phyloP scores from a whole-genome alignment of 306 rosid genomes.

The Quercus variabilis region DNA sequence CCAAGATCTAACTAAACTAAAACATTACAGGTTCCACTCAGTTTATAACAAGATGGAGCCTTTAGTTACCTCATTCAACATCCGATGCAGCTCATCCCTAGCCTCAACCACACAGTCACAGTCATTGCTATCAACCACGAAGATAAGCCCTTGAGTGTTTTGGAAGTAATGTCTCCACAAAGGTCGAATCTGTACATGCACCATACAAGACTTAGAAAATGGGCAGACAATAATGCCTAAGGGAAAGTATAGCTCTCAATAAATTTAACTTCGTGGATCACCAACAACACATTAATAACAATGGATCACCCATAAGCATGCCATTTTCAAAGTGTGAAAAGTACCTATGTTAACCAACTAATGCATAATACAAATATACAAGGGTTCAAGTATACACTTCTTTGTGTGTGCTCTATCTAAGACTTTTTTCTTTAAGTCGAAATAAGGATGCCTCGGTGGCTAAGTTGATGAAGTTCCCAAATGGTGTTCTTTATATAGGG shows the following conservation, averaged over 20 bases:
- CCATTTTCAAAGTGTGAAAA: neutral
- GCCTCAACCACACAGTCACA: conserved; percentile 61
- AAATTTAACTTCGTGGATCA: neutral
- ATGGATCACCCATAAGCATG: neutral
- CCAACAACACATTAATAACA: neutral
- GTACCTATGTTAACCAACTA: neutral
- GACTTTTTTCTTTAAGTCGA: too few relatives aligned
- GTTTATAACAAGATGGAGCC: neutral
- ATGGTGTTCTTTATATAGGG: too few relatives aligned
- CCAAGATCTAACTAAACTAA: neutral
- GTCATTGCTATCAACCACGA: conserved; percentile 63
- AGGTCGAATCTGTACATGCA: conserved; percentile 40
- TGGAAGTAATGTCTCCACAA: conserved; percentile 59
- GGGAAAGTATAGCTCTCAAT: neutral
- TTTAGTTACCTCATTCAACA: conserved; percentile 56
- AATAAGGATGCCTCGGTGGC: too few relatives aligned
- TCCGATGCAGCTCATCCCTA: conserved; percentile 48
- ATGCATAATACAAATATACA: neutral
- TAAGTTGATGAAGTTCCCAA: too few relatives aligned
- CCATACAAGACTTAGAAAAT: neutral
- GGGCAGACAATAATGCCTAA: neutral
- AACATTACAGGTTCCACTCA: neutral
- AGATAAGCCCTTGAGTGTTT: conserved; percentile 59
- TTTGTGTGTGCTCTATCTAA: too few relatives aligned
- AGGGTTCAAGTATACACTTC: neutral